A percentile compares a stretch with the other conserved stretches of the same genome.
phyloP scores from a whole-genome alignment of 2,329 filamentous ascomycete species.

The Metarhizium brunneum region DNA sequence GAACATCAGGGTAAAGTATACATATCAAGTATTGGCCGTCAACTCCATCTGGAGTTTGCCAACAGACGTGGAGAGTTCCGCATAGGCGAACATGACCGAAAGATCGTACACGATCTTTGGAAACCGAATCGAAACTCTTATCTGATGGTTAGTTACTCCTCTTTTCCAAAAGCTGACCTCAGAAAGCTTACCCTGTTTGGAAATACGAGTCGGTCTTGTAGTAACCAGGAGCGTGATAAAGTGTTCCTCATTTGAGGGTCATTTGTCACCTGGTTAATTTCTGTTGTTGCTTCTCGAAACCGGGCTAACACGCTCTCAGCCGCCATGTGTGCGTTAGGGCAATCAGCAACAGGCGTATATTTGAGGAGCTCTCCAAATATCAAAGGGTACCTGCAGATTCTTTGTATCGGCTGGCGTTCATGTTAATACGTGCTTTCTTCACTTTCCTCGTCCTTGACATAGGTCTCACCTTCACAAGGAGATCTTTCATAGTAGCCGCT shows the following conservation, averaged over 20 bases:
- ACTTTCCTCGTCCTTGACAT: neutral
- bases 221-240: conserved; percentile 73
- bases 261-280: conserved; percentile 78
- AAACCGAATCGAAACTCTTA: conserved; percentile 43
- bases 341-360: conserved; percentile 75
- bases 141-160: conserved; percentile 1
- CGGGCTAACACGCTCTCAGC: conserved; percentile 64
- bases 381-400: conserved; percentile 83
- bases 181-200: conserved; percentile 51
- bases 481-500: conserved; percentile 71
- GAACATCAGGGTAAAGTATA: conserved; percentile 69
- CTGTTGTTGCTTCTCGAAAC: conserved; percentile 64
- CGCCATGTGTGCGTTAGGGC: conserved; percentile 71
- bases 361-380: conserved; percentile 77
- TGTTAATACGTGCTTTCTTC: neutral
- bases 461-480: conserved; percentile 71
- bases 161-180: neutral
- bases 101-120: conserved; percentile 60
- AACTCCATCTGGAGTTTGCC: conserved; percentile 59
- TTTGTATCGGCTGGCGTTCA: conserved; percentile 67
- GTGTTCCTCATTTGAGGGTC: conserved; percentile 59
- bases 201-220: conserved; percentile 76
- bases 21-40: conserved; percentile 78
- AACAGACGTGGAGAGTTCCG: conserved; percentile 74
- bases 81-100: conserved; percentile 76